These are phyloP conservation scores for Ophiostoma australiae DNA, from an alignment of 2,329 filamentous ascomycete genomes.

Conservation along the genomic window DNA sequence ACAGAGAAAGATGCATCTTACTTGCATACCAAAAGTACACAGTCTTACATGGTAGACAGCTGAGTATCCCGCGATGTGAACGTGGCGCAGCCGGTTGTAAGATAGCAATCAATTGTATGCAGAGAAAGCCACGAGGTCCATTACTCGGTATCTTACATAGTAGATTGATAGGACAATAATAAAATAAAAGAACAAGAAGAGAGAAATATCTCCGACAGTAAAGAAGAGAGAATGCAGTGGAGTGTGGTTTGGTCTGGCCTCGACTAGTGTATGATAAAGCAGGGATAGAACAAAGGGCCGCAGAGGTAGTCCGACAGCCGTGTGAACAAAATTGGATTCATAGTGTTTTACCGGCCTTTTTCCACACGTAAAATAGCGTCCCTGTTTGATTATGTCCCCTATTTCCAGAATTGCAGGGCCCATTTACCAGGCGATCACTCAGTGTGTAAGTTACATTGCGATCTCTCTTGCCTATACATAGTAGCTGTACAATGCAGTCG, in stretches of 20 bases:
- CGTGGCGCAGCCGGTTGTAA: conserved; percentile 4
- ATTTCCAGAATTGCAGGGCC: neutral
- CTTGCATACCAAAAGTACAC: neutral
- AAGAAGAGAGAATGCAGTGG: neutral
- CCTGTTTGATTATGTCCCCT: neutral
- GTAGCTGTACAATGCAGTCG: too few species aligned
- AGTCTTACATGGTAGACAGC: neutral
- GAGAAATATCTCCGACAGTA: neutral
- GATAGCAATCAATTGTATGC: neutral
- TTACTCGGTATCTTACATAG: too few species aligned
- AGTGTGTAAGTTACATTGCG: conserved; percentile 9
- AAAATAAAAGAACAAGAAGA: neutral
- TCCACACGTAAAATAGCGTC: neutral
- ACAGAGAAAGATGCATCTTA: neutral
- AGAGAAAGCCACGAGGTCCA: neutral
- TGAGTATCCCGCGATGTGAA: neutral
- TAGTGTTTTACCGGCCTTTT: neutral
- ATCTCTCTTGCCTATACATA: neutral
- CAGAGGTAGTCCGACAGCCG: neutral
- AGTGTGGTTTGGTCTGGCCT: neutral
- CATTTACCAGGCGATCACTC: neutral
- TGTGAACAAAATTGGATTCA: neutral
- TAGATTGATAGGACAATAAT: too few species aligned
- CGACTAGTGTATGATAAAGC: neutral
- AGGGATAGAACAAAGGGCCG: conserved; percentile 7